Conservation (phyloP, 1,284 basidiomycete genomes). For the Tetrapyrgos nigripes region DNA sequence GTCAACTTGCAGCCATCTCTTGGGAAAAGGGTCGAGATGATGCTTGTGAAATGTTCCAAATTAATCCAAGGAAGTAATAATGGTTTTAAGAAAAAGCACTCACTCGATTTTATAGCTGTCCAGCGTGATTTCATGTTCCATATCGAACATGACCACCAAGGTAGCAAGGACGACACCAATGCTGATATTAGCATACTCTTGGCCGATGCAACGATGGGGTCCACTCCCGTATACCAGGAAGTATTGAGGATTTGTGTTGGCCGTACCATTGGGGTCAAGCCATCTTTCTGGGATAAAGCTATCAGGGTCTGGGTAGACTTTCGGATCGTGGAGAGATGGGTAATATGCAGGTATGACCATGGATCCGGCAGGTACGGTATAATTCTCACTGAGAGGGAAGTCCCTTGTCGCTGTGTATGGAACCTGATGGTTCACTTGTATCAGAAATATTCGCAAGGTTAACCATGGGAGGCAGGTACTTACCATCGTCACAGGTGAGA, state of each 20-base stretch:
- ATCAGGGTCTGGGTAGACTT: slow-evolving; percentile 90
- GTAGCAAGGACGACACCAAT: slow-evolving; percentile 87
- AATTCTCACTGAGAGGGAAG: slow-evolving; percentile 91
- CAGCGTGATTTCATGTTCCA: slow-evolving; percentile 87
- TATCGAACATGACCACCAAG: slow-evolving; percentile 84
- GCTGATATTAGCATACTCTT: slow-evolving; percentile 94
- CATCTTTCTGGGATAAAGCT: slow-evolving; percentile 90
- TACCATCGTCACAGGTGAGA: slow-evolving; percentile 94
- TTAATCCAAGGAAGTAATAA: slow-evolving; percentile 10
- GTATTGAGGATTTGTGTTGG: slow-evolving; percentile 91
- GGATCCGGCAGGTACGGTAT: slow-evolving; percentile 89
- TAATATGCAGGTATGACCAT: slow-evolving; percentile 99
- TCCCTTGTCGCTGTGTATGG: slow-evolving; percentile 92
- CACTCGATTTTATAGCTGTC: slow-evolving; percentile 85
- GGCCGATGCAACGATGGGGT: slow-evolving; percentile 92
- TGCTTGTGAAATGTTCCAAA: slow-evolving; percentile 48
- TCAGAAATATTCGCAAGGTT: slow-evolving; percentile 6
- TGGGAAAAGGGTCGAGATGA: slow-evolving; percentile 95
- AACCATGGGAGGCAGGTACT: slow-evolving; percentile 21
- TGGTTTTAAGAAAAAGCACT: slow-evolving; percentile 38
- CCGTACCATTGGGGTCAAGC: slow-evolving; percentile 83
- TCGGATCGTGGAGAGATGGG: slow-evolving; percentile 90
- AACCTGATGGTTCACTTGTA: slow-evolving; percentile 55
- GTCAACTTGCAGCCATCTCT: slow-evolving; percentile 89
- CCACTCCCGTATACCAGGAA: slow-evolving; percentile 96